These are phyloP conservation scores for Grosmannia clavigera DNA, from an alignment of 2,329 filamentous ascomycete genomes.

Conservation along the genomic window DNA sequence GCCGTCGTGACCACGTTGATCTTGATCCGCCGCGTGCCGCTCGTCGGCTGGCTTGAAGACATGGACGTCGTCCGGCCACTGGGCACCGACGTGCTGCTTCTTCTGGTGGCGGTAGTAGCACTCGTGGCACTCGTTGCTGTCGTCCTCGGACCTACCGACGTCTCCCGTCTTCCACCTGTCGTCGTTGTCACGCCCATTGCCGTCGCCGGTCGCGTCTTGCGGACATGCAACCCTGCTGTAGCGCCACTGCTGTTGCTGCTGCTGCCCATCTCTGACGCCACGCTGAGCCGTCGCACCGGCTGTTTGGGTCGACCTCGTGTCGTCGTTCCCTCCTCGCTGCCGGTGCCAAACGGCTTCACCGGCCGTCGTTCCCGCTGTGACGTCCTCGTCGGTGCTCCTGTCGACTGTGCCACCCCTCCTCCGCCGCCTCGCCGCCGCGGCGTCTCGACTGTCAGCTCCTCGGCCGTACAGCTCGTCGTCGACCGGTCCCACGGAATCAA, in stretches of 20 bases:
- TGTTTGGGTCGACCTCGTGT: slow-evolving; percentile 19
- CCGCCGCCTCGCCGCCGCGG: slow-evolving; percentile 51
- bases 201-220: slow-evolving; percentile 40
- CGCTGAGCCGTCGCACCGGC: slow-evolving; percentile 36
- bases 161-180: not conserved
- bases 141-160: not conserved
- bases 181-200: not conserved
- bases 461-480: slow-evolving; percentile 61
- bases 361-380: slow-evolving; percentile 61
- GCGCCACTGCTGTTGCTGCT: slow-evolving; percentile 8
- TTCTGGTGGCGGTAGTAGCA: too few species aligned
- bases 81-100: too few species aligned
- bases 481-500: slow-evolving; percentile 67
- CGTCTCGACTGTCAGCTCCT: slow-evolving; percentile 65
- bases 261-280: slow-evolving; percentile 24
- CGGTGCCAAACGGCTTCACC: slow-evolving; percentile 36
- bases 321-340: slow-evolving; percentile 27
- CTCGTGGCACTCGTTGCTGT: not conserved
- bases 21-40: slow-evolving; percentile 50
- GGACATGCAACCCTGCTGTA: slow-evolving; percentile 36
- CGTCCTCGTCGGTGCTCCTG: slow-evolving; percentile 45
- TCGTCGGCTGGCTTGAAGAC: slow-evolving; percentile 32
- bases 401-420: slow-evolving; percentile 36
- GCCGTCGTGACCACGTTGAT: slow-evolving; percentile 48
- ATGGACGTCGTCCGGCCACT: not conserved